A percentile compares a stretch with the other conserved stretches of the same genome.
phyloP scores from a whole-genome alignment of 768 basidiomycete species.

The Panus rudis region DNA sequence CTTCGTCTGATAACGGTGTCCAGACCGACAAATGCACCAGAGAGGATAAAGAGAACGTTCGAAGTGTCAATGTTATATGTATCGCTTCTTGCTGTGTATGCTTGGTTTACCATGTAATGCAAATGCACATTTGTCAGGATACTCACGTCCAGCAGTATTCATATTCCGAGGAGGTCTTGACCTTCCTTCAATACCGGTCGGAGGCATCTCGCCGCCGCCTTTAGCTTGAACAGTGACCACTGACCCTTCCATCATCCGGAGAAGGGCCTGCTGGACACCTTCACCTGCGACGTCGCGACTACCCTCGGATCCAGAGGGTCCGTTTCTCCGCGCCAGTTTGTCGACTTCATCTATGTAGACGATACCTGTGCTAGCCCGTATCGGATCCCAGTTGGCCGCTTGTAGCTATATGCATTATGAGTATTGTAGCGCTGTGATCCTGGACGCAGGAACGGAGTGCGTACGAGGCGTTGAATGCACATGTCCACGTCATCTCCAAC shows the following conservation, averaged over 20 bases:
- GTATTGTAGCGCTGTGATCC: conserved; percentile 1
- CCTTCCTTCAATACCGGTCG: conserved; percentile 39
- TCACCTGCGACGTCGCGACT: conserved; percentile 90
- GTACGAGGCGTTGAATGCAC: conserved; percentile 76
- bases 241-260: conserved; percentile 93
- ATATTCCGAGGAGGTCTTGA: conserved; percentile 43
- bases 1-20: conserved; percentile 76
- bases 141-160: conserved; percentile 19
- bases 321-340: conserved; percentile 70
- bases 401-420: conserved; percentile 48
- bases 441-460: conserved; percentile 10
- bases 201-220: conserved; percentile 41
- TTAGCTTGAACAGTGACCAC: conserved; percentile 77
- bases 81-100: conserved; percentile 52
- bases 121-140: not conserved
- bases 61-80: conserved; percentile 76
- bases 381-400: conserved; percentile 84
- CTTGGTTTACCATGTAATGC: not conserved
- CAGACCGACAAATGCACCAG: conserved; percentile 91
- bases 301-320: conserved; percentile 52
- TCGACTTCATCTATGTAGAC: conserved; percentile 96
- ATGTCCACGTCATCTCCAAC: conserved; percentile 97
- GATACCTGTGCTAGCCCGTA: conserved; percentile 86
- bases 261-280: conserved; percentile 89
- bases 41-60: conserved; percentile 90